Evolutionary conservation across 495 filamentous ascomycete genomes (phyloP).

Genomic region (Penicillium robsamsonii): DNA sequence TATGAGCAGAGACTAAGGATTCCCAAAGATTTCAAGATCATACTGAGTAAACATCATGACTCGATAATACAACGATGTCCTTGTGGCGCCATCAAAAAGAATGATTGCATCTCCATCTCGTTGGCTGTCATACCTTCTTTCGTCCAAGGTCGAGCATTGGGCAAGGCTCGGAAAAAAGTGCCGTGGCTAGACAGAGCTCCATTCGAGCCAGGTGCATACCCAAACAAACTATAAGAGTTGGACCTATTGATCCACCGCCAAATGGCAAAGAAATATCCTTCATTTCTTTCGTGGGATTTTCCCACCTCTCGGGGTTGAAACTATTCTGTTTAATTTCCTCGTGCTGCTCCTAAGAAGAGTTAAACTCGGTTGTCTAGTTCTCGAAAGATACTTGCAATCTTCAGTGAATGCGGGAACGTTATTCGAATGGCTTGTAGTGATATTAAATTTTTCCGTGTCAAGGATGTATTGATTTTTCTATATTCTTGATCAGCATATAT

Average conservation of each 20-base stretch:
- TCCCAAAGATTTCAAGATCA: not conserved
- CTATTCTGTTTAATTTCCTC: slow-evolving; percentile 8
- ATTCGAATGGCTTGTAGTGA: slow-evolving; percentile 30
- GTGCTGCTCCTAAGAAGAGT: not conserved
- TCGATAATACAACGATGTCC: slow-evolving; percentile 48
- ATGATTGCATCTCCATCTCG: slow-evolving; percentile 44
- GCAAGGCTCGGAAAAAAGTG: slow-evolving; percentile 36
- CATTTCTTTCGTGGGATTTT: slow-evolving; percentile 46
- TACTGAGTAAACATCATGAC: slow-evolving; percentile 13
- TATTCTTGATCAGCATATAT: not conserved
- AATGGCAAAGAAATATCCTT: slow-evolving; percentile 54
- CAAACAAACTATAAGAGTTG: slow-evolving; percentile 35
- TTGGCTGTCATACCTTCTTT: slow-evolving; percentile 42
- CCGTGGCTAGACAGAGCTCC: slow-evolving; percentile 35
- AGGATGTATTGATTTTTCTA: slow-evolving; percentile 44
- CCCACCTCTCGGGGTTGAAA: slow-evolving; percentile 47
- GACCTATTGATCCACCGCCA: slow-evolving; percentile 41
- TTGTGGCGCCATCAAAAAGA: slow-evolving; percentile 44
- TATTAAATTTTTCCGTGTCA: slow-evolving; percentile 35
- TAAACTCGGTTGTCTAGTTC: slow-evolving; percentile 28
- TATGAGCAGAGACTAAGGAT: not conserved
- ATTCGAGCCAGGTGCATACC: slow-evolving; percentile 38
- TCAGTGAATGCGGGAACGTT: slow-evolving; percentile 35
- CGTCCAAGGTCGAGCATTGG: slow-evolving; percentile 20
- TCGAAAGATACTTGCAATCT: slow-evolving; percentile 21